A percentile compares a stretch with the other conserved stretches of the same genome.
Evolutionary conservation across 768 basidiomycete species (phyloP).

Genomic region (Phaeolepiota aurea): DNA sequence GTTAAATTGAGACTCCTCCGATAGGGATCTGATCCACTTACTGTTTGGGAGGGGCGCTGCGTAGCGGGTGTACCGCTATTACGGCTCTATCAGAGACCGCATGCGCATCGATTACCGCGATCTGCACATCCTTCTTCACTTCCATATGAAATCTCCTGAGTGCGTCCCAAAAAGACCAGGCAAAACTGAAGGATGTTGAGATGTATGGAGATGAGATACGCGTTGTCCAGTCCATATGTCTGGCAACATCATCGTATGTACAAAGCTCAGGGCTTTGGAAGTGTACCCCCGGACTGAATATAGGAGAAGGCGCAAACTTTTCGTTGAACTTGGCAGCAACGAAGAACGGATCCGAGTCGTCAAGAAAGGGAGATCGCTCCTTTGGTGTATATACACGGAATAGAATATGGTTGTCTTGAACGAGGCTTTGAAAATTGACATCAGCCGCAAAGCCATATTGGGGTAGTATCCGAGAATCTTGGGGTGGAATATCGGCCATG

Average conservation of each 20-base stretch:
- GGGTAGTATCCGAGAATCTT: constrained; percentile 34
- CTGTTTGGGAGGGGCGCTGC: constrained; percentile 45
- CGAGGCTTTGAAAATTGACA: constrained; percentile 51
- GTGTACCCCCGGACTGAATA: constrained; percentile 18
- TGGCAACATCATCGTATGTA: constrained; percentile 56
- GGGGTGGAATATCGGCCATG: constrained; percentile 17
- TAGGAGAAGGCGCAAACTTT: constrained; percentile 26
- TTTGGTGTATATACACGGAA: constrained; percentile 79
- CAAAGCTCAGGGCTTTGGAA: constrained; percentile 20
- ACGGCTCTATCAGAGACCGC: constrained; percentile 48
- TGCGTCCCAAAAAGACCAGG: constrained; percentile 80
- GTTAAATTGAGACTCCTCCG: neutral
- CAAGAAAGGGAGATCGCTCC: constrained; percentile 42
- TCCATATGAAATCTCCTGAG: constrained; percentile 63
- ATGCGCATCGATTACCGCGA: constrained; percentile 69
- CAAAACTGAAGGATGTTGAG: constrained; percentile 73
- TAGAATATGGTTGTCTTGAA: constrained; percentile 62
- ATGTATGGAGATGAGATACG: constrained; percentile 60
- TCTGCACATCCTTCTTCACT: constrained; percentile 69
- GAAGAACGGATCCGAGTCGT: constrained; percentile 55
- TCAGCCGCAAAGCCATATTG: constrained; percentile 69
- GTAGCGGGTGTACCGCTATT: constrained; percentile 58
- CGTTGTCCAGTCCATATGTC: constrained; percentile 76
- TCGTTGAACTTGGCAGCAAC: constrained; percentile 60
- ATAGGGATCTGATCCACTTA: constrained; percentile 23